A percentile compares a stretch with the other conserved stretches of the same genome.
phyloP scores from a whole-genome alignment of 164 flowering plant species.

The Paratinospora sagittata region DNA sequence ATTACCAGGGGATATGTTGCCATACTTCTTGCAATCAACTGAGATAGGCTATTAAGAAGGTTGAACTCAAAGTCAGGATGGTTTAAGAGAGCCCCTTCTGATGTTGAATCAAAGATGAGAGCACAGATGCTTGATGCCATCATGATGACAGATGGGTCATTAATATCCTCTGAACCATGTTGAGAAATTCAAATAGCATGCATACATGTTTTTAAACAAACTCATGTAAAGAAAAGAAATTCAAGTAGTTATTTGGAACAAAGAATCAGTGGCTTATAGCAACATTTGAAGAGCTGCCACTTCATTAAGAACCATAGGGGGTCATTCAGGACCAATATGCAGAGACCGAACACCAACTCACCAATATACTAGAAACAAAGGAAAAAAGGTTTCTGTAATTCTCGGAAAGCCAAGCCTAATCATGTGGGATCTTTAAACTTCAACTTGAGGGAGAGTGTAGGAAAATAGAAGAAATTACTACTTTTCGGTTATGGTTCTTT shows the following conservation, averaged over 20 bases:
- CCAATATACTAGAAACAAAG: no score
- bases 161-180: constrained; percentile 34
- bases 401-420: no score
- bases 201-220: background rate
- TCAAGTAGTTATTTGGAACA: background rate
- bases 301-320: no score
- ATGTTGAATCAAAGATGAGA: constrained; percentile 57
- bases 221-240: background rate
- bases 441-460: no score
- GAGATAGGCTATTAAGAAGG: constrained; percentile 34
- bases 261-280: no score
- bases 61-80: constrained; percentile 37
- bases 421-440: no score
- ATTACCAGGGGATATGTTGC: constrained; percentile 46
- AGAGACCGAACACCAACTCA: no score
- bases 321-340: no score
- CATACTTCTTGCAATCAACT: constrained; percentile 60
- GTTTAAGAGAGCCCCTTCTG: constrained; percentile 61
- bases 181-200: constrained; percentile 6
- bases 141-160: constrained; percentile 53
- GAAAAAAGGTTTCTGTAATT: no score
- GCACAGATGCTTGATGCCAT: constrained; percentile 84
- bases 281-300: no score
- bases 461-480: no score
- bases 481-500: no score